These are phyloP conservation scores for Mallotus japonicus DNA, from an alignment of 441 rosid genomes.

Conservation along the genomic window DNA sequence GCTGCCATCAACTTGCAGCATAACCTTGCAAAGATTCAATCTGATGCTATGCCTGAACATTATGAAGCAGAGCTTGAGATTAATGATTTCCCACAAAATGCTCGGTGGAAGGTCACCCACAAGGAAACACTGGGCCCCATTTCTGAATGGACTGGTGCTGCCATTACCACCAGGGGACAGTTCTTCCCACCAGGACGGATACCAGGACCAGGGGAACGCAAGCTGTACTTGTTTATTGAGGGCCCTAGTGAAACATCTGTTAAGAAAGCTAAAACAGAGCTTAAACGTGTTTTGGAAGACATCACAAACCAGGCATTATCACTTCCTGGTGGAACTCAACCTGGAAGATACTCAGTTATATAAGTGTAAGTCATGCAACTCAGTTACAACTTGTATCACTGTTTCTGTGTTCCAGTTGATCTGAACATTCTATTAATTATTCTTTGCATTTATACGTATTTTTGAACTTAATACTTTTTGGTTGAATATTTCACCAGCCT, in stretches of 20 bases:
- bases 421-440: neutral
- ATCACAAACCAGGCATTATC: conserved; percentile 74
- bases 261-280: conserved; percentile 79
- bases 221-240: conserved; percentile 86
- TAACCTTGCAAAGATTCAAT: conserved; percentile 88
- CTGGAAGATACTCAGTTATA: conserved; percentile 87
- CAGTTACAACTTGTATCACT: conserved; percentile 4
- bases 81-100: conserved; percentile 92
- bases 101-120: conserved; percentile 98
- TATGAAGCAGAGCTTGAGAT: conserved; percentile 94
- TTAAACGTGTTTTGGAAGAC: conserved; percentile 89
- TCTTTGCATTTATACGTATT: neutral
- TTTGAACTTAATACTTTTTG: neutral
- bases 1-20: conserved; percentile 90
- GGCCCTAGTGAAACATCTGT: conserved; percentile 87
- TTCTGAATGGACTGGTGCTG: conserved; percentile 97
- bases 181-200: conserved; percentile 61
- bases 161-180: conserved; percentile 90
- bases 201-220: conserved; percentile 76
- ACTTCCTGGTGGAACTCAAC: conserved; percentile 87
- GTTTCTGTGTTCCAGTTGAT: conserved; percentile 1
- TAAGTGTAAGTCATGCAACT: conserved; percentile 55
- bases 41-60: conserved; percentile 95
- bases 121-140: conserved; percentile 95
- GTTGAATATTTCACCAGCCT: neutral